Base-by-base conservation (phyloP, 2,329 filamentous ascomycete species). In the Chrysoporthe austroafricana region DNA sequence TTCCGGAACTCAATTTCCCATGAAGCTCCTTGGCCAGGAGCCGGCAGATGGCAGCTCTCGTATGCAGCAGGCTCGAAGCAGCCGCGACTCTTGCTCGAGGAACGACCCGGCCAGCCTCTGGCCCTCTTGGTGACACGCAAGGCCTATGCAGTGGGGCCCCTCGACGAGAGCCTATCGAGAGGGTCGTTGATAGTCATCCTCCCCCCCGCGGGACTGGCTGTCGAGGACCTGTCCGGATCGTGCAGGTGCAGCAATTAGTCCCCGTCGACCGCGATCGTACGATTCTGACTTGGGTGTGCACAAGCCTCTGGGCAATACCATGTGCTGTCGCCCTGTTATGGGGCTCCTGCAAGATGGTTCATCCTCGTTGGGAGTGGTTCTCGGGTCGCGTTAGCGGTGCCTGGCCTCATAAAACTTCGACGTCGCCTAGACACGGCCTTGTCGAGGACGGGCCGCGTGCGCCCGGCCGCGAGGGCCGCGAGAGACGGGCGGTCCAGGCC, bases 11-110 rank as follows among this genome's bases (percentile, higher is more conserved):
- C 57, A 67, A 64, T 64, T 26, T 26, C 26, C 67, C 61, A 46
- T 56, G 42, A 54, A 54, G 64, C 60, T 66, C 46, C 52, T 26
- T 64, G 56, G 63, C 57, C 65, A 67, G 50, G 56, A 39, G 14
- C 46, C 67, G 67, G 67, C 64, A 67, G 57, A 54, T 50, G 65
- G 65, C 65, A 62, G 65, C 66, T 69, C 64, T 48, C 46, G 54
- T 46, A 67, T 65, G 64, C 65, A 62, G 34, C 60, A 52, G 64
- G 67, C 67, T 63, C 64, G 61, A 66, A 64, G 67, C 67, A 64
- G 57, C 67, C 50, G 61, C 64, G 56, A 66, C 39, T 42, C 43
- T 56, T n/a, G 8, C 18, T 3, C 14, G 58, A 9, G 58, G 9
- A 9, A 39, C 36, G 36, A 39, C 36, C 36, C 36, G 36, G 9